Base-by-base conservation (phyloP, 2,329 filamentous ascomycete genomes). In the Alternaria postmessia region DNA sequence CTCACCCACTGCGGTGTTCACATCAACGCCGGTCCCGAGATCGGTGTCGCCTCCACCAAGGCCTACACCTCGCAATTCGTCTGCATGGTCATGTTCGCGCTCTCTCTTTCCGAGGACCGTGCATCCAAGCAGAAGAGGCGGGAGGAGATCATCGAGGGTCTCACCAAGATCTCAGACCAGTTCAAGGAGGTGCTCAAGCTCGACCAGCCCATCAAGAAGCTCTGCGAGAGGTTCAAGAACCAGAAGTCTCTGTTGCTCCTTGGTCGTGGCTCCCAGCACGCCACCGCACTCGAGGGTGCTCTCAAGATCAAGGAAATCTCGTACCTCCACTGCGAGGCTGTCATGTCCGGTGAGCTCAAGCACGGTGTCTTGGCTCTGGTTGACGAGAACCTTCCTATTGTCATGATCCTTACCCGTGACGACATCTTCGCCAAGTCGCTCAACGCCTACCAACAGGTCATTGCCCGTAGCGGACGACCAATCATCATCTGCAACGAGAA, bases 221-320 rank as follows among this genome's bases (percentile, higher is more conserved):
- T 99, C 72, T 98, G 94, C 82, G 86, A 91, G 76, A 92, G 93
- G 79, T 94, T 99, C 88, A 94, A 97, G 87, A 87, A 97, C 83
- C 95, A 99, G 82, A 98, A 98, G 89, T 96, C 92, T 68, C 83
- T 99, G 74, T 86, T 99, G 64, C 88, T 99, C 55, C 87, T 99
- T 63, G 95, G 95, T 63, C 92, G 95, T 85, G 95, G 95, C 71
- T 93, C 93, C 78, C 95, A 99, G 83, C 97, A 94, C 85, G 94
- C 94, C 62, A 99, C 95, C 73, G 95, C 95, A 57, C 89, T 99
- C 22, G 95, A 99, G 85, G 95, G 87, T 82, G 95, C 95, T 51
- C 86, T 99, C 71, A 99, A 99, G 87, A 99, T 99, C 82, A 99
- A 99, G 88, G 95, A 99, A 84, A 99, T 99, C 75, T 98, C 94